Conservation (phyloP, 805 yeast genomes). For the Hanseniaspora pseudoguilliermondii region DNA sequence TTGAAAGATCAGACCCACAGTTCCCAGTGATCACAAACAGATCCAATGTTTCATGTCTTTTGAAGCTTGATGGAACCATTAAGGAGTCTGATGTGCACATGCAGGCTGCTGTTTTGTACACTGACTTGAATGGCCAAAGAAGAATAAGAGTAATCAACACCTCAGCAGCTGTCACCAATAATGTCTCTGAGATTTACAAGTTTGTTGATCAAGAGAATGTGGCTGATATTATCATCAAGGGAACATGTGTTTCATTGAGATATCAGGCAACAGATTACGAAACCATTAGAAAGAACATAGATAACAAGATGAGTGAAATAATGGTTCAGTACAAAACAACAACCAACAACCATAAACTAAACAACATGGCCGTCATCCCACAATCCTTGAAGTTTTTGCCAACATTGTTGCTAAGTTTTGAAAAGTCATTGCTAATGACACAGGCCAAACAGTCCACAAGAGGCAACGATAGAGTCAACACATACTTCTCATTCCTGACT, state of each 20-base stretch:
- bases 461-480: slow-evolving; percentile 49
- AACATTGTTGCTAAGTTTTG: slow-evolving; percentile 51
- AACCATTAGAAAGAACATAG: slow-evolving; percentile 42
- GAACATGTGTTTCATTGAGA: slow-evolving; percentile 24
- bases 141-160: slow-evolving; percentile 78
- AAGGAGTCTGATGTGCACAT: slow-evolving; percentile 59
- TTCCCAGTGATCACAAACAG: slow-evolving; percentile 50
- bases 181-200: slow-evolving; percentile 58
- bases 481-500: slow-evolving; percentile 33
- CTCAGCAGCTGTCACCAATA: slow-evolving; percentile 68
- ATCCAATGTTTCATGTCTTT: slow-evolving; percentile 55
- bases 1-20: slow-evolving; percentile 42
- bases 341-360: slow-evolving; percentile 33
- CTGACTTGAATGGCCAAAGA: slow-evolving; percentile 61
- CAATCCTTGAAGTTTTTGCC: slow-evolving; percentile 64
- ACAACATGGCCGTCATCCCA: slow-evolving; percentile 56
- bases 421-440: slow-evolving; percentile 52
- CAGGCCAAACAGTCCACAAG: slow-evolving; percentile 28
- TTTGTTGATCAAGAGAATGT: slow-evolving; percentile 68
- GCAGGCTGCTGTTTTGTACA: slow-evolving; percentile 80
- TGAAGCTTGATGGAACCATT: slow-evolving; percentile 59
- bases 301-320: slow-evolving; percentile 40
- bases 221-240: slow-evolving; percentile 41
- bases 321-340: slow-evolving; percentile 45
- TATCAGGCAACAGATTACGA: slow-evolving; percentile 32